phyloP scores from a whole-genome alignment of 2,329 filamentous ascomycete species.

The Ceratocystis diversiconidia region DNA sequence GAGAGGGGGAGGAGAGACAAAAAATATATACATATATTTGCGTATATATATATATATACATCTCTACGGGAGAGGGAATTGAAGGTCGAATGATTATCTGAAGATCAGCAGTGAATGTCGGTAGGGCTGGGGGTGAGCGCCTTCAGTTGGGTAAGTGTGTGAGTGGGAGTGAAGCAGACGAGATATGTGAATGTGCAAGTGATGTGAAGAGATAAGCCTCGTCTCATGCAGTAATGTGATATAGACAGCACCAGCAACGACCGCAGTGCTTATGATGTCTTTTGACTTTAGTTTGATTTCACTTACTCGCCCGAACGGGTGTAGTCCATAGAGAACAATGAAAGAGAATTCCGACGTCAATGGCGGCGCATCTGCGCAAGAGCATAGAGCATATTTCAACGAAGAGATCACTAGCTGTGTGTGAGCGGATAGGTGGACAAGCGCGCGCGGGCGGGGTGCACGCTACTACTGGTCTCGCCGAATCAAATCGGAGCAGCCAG shows the following conservation, averaged over 20 bases:
- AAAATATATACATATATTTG: too few relatives aligned
- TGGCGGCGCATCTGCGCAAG: slow-evolving; percentile 12
- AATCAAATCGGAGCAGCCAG: not conserved
- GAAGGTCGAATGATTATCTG: not conserved
- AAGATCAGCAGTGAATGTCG: not conserved
- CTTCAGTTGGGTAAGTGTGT: not conserved
- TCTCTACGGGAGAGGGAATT: not conserved
- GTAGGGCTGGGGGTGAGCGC: not conserved
- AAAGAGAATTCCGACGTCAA: not conserved
- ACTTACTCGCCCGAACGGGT: slow-evolving; percentile 16
- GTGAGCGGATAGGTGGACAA: not conserved
- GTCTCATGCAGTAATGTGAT: too few relatives aligned
- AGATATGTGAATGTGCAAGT: not conserved
- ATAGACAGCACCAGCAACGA: too few relatives aligned
- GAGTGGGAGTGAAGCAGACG: not conserved
- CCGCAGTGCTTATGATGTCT: too few relatives aligned
- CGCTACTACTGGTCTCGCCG: not conserved
- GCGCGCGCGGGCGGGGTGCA: too few relatives aligned
- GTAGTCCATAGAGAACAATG: slow-evolving; percentile 15
- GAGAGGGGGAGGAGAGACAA: not conserved
- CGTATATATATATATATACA: too few relatives aligned
- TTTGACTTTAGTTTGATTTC: not conserved
- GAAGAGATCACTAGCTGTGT: not conserved
- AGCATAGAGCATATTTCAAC: slow-evolving; percentile 9
- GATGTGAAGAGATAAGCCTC: not conserved